Evolutionary conservation across 805 yeast genomes (phyloP), one percentile per base, ranked within the genome.

Genomic region (Komagataella ulmi): DNA sequence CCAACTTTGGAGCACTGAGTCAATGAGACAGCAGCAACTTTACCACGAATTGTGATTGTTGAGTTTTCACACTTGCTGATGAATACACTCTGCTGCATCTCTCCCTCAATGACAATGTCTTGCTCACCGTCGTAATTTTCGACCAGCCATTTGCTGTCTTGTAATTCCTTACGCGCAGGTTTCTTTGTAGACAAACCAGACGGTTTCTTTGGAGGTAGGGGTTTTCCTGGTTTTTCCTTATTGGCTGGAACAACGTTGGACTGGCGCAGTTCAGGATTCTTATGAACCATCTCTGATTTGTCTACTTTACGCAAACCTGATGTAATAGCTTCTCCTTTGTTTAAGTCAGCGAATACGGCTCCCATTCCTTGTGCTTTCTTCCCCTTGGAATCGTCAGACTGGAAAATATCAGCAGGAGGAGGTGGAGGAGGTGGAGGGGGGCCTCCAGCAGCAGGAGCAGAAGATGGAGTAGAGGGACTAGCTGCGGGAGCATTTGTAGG

Each of bases 341-440:
- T 89, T 57, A 93, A 73, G 57, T 86, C 95, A n/a, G 87, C 83
- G 66, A 93, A 93, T 12, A 93, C 96, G 1, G 98, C 98, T 58
- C 74, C 75, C 71, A 91, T 79, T 40, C 49, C 53, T 19, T 21
- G 23, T n/a, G 21, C 17, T 17, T 18, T n/a, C 24, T 45, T 45
- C 71, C 19, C 59, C 58, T 50, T 61, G 51, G 54, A 63, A 52
- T 54, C 59, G 0, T 69, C 52, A 8, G 61, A 59, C 53, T 77
- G 80, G 61, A 80, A 86, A 44, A 85, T 71, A 52, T 81, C 70
- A 7, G 95, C 81, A 24, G 96, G 91, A 7, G 96, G 95, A 12
- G 83, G 80, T 2, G 95, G 88, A 1, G 93, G 91, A 3, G 96
- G 95, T 2, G 96, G 95, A 1, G 97, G 97, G 17, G 96, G 95